These are phyloP conservation scores for Tagetes patula DNA, from an alignment of 129 eudicot species.

Conservation along the genomic window DNA sequence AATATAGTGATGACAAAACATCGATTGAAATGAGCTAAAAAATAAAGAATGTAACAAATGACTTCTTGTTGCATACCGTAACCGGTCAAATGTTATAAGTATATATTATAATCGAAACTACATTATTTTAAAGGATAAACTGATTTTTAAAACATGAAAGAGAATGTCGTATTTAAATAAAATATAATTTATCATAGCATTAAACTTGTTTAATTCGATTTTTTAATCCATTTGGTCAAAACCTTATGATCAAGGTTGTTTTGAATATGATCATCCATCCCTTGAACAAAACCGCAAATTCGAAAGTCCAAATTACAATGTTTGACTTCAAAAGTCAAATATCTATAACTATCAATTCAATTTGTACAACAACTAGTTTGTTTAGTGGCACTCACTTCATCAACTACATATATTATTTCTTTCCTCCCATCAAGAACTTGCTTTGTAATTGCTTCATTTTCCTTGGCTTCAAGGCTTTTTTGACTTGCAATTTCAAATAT, in stretches of 20 bases:
- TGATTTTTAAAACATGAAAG: too few relatives aligned
- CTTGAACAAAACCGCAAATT: not conserved
- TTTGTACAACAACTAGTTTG: slow-evolving; percentile 60
- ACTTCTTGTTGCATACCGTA: too few relatives aligned
- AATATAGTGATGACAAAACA: too few relatives aligned
- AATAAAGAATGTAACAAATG: too few relatives aligned
- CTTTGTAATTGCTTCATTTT: slow-evolving; percentile 22
- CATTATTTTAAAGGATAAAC: too few relatives aligned
- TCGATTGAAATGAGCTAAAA: too few relatives aligned
- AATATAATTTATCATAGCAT: too few relatives aligned
- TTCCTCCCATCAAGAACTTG: slow-evolving; percentile 41
- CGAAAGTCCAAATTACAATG: slow-evolving; percentile 9
- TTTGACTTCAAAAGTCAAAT: slow-evolving; percentile 6
- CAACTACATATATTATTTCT: slow-evolving; percentile 53
- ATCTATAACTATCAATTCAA: slow-evolving; percentile 14
- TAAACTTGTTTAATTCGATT: too few relatives aligned
- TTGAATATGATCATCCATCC: not conserved
- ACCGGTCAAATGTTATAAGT: too few relatives aligned
- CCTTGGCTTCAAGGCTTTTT: slow-evolving; percentile 50
- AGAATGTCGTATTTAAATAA: too few relatives aligned
- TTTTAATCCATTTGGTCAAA: too few relatives aligned
- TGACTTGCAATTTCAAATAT: slow-evolving; percentile 57
- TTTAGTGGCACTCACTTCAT: slow-evolving; percentile 70
- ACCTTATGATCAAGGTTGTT: not conserved
- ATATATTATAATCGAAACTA: too few relatives aligned